Conservation (phyloP, 805 yeast genomes). For the Myxozyma neglecta region DNA sequence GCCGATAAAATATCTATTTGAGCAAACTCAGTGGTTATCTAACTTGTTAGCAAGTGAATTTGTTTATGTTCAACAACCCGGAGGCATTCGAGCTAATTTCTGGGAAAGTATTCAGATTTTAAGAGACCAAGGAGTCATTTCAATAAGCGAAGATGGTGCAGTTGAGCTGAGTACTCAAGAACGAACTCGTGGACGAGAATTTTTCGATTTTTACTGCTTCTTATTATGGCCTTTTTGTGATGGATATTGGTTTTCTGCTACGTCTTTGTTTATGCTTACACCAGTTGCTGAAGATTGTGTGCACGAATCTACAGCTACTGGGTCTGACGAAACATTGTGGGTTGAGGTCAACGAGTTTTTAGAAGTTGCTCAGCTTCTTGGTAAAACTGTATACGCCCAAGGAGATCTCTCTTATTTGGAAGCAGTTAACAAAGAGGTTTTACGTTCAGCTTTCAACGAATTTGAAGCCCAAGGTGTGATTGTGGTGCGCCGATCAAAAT, state of each 20-base stretch:
- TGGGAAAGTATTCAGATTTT: slow-evolving; percentile 37
- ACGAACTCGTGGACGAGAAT: slow-evolving; percentile 36
- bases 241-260: slow-evolving; percentile 46
- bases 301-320: not conserved
- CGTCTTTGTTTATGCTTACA: slow-evolving; percentile 41
- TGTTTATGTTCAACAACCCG: slow-evolving; percentile 40
- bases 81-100: slow-evolving; percentile 42
- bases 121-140: slow-evolving; percentile 38
- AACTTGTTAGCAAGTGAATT: slow-evolving; percentile 44
- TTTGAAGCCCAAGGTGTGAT: slow-evolving; percentile 41
- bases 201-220: slow-evolving; percentile 46
- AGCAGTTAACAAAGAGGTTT: slow-evolving; percentile 45
- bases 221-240: slow-evolving; percentile 48
- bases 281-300: slow-evolving; percentile 32
- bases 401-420: slow-evolving; percentile 46
- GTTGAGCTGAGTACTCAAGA: slow-evolving; percentile 32
- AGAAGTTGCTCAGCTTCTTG: slow-evolving; percentile 42
- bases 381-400: slow-evolving; percentile 46
- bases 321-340: slow-evolving; percentile 34
- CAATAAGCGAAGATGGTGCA: slow-evolving; percentile 28
- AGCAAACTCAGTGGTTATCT: slow-evolving; percentile 42
- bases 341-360: slow-evolving; percentile 40
- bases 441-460: slow-evolving; percentile 42
- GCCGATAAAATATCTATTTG: slow-evolving; percentile 35
- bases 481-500: slow-evolving; percentile 30